These are phyloP conservation scores for Fonticula alba DNA, from an alignment of 78 protist species.

Conservation along the genomic window DNA sequence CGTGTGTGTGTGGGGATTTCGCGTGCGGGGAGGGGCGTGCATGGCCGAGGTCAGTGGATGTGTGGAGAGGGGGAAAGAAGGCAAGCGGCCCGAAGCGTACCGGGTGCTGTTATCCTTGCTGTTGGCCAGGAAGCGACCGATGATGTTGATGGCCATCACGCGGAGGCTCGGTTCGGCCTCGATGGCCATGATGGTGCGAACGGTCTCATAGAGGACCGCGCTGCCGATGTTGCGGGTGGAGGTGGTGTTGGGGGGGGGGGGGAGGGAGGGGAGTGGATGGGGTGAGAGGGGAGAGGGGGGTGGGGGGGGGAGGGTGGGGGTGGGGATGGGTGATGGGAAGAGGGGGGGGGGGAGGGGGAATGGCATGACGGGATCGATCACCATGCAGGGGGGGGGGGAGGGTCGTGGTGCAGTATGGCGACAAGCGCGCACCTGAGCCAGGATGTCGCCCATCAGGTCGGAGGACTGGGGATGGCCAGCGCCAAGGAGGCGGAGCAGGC, in stretches of 20 bases:
- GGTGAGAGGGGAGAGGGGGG: too few relatives aligned
- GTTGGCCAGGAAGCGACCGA: constrained; percentile 81
- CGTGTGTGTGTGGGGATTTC: not conserved
- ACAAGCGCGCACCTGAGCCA: constrained; percentile 54
- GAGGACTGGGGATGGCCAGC: constrained; percentile 28
- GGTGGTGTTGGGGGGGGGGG: too few relatives aligned
- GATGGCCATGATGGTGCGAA: constrained; percentile 65
- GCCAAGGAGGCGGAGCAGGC: constrained; percentile 65
- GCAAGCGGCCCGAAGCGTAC: not conserved
- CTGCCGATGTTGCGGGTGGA: constrained; percentile 72
- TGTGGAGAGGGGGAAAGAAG: too few relatives aligned
- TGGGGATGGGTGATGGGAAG: constrained; percentile 87
- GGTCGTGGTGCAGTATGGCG: constrained; percentile 60
- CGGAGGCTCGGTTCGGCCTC: constrained; percentile 55
- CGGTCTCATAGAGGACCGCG: constrained; percentile 86
- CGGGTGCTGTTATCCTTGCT: constrained; percentile 77
- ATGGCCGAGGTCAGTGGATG: not conserved
- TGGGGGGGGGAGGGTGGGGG: too few relatives aligned
- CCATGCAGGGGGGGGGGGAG: too few relatives aligned
- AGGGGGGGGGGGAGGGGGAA: too few relatives aligned
- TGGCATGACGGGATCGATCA: too few relatives aligned
- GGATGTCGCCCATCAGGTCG: constrained; percentile 81
- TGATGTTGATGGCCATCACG: constrained; percentile 78
- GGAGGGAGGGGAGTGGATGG: too few relatives aligned
- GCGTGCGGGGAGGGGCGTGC: not conserved